Evolutionary conservation across 1,139 yeast species (phyloP), one percentile per base, ranked within the genome.

Genomic region (Blastobotrys apis): DNA sequence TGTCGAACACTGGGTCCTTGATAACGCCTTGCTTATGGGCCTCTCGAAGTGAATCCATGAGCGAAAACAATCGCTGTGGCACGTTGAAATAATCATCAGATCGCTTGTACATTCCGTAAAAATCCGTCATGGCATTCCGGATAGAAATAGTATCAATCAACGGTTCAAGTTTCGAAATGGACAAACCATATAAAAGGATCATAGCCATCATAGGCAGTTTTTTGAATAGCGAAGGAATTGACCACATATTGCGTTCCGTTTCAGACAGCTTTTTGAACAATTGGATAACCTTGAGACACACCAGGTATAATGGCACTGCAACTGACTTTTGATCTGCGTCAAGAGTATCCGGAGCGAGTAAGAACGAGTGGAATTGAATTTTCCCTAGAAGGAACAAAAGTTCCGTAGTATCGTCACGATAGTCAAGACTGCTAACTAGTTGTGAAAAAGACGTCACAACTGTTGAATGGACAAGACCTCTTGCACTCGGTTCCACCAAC

Each of bases 321-420:
- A 49, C 48, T n/a, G 43, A 44, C 32, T 41, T 37, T 23, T 40
- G 47, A 33, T 54, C 58, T 10, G 33, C 32, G 10, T 36, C 36
- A 16, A 37, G 46, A 2, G 56, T 48, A 29, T 53, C 56, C 5
- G 57, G 56, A 3, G 47, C 36, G 5, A 54, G 40, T 34, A 53
- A 29, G 39, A 54, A 51, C 2, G 54, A 51, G 35, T 54, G 55
- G 20, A 54, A 31, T 12, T 51, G 46, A 4, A 54, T 31, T 39
- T 54, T 54, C 27, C 52, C 51, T 22, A 45, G 25, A 17, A 54
- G 37, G 17, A 47, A 53, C 16, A 47, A 39, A 26, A 54, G 22
- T 32, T 54, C 56, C 2, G 57, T 54, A 42, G 47, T 39, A 3
- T 38, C 44, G 15, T 52, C 42, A n/a, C 16, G 36, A n/a, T 33